Conservation (phyloP, 1,139 yeast species). For the Taphrina wiesneri region DNA sequence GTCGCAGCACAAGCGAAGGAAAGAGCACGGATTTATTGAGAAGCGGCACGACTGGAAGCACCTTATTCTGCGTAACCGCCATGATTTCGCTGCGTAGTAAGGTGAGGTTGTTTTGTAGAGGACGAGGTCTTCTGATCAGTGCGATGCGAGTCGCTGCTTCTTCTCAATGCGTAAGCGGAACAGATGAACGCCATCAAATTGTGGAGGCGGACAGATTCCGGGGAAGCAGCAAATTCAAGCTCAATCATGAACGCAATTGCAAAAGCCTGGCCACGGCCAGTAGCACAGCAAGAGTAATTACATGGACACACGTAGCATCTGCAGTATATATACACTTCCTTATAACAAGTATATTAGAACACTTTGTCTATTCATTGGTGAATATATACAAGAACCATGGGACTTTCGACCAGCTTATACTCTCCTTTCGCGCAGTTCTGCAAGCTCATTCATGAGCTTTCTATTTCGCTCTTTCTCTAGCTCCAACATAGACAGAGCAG, state of each 20-base stretch:
- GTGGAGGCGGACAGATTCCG: neutral
- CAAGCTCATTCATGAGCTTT: neutral
- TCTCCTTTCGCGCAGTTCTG: neutral
- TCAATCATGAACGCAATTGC: too few relatives aligned
- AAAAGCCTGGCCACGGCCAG: too few relatives aligned
- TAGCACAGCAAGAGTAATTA: too few relatives aligned
- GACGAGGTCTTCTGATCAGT: neutral
- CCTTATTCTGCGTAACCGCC: neutral
- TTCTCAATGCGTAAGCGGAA: neutral
- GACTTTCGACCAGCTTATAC: neutral
- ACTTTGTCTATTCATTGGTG: neutral
- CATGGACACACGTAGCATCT: too few relatives aligned
- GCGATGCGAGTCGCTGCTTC: neutral
- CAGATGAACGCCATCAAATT: neutral
- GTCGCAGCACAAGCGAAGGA: slow-evolving; percentile 25
- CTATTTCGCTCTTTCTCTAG: slow-evolving; percentile 27
- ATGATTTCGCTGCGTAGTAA: neutral
- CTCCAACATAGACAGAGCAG: slow-evolving; percentile 20
- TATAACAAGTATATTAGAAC: too few relatives aligned
- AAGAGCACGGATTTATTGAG: slow-evolving; percentile 21
- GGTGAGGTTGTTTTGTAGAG: neutral
- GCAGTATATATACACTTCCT: too few relatives aligned
- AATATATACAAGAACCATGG: neutral
- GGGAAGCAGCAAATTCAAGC: too few relatives aligned
- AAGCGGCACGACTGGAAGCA: slow-evolving; percentile 18